phyloP scores from a whole-genome alignment of 495 filamentous ascomycete species.

The Trypethelium eluteriae region DNA sequence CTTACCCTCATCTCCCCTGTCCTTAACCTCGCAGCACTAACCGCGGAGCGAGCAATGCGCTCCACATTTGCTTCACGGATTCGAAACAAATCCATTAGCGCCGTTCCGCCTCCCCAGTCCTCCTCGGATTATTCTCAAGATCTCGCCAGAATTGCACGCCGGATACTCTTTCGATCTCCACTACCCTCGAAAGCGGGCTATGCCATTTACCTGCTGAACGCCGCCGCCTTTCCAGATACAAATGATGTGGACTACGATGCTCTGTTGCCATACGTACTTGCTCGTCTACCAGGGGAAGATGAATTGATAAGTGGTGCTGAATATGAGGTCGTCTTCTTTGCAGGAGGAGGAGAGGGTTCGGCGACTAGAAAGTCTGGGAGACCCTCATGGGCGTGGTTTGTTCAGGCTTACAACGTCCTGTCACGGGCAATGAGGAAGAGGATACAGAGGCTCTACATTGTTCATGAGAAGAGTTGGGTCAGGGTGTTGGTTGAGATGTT shows the following conservation, averaged over 20 bases:
- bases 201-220: constrained; percentile 47
- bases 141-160: constrained; percentile 22
- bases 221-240: constrained; percentile 49
- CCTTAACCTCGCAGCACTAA: constrained; percentile 1
- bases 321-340: constrained; percentile 52
- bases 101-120: constrained; percentile 23
- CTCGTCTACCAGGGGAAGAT: constrained; percentile 46
- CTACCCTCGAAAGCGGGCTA: constrained; percentile 39
- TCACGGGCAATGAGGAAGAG: constrained; percentile 47
- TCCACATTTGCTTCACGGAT: constrained; percentile 21
- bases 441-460: constrained; percentile 48
- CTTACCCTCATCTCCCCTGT: background rate
- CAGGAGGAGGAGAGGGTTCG: constrained; percentile 42
- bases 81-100: constrained; percentile 21
- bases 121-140: constrained; percentile 22
- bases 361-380: constrained; percentile 37
- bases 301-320: constrained; percentile 44
- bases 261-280: constrained; percentile 51
- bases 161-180: constrained; percentile 47
- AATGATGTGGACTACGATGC: constrained; percentile 45
- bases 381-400: constrained; percentile 51
- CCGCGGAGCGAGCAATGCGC: constrained; percentile 21
- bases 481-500: constrained; percentile 50
- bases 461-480: constrained; percentile 51
- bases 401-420: constrained; percentile 51